Conservation (phyloP, 1,284 basidiomycete species). For the Apiotrichum brassicae region DNA sequence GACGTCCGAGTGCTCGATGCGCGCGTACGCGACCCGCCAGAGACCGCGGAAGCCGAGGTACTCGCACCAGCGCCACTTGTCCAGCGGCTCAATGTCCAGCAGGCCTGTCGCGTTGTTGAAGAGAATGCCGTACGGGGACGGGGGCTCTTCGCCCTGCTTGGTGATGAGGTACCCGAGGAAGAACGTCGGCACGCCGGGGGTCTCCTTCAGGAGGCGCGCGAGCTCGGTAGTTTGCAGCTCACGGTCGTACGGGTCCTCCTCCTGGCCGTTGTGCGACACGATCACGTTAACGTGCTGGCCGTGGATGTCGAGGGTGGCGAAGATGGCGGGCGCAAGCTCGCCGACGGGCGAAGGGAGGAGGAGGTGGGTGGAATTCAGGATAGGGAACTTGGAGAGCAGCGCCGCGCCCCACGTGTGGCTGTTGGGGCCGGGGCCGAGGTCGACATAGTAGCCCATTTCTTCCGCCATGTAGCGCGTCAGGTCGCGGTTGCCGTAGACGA, state of each 20-base stretch:
- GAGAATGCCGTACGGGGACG: constrained; percentile 78
- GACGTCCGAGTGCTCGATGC: constrained; percentile 40
- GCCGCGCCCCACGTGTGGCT: constrained; percentile 87
- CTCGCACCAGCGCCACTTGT: constrained; percentile 61
- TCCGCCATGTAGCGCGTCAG: constrained; percentile 70
- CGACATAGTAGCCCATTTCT: constrained; percentile 67
- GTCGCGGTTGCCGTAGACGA: constrained; percentile 84
- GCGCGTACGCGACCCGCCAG: constrained; percentile 59
- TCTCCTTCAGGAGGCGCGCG: constrained; percentile 67
- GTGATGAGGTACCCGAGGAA: constrained; percentile 83
- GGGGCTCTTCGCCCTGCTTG: constrained; percentile 62
- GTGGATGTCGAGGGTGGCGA: constrained; percentile 77
- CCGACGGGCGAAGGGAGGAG: constrained; percentile 75
- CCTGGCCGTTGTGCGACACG: constrained; percentile 89
- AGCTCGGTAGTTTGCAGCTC: constrained; percentile 79
- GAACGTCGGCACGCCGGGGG: constrained; percentile 69
- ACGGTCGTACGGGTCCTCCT: constrained; percentile 81
- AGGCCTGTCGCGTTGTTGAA: constrained; percentile 40
- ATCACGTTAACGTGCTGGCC: constrained; percentile 74
- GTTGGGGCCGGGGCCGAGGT: constrained; percentile 77
- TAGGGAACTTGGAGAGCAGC: constrained; percentile 85
- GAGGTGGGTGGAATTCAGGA: constrained; percentile 81
- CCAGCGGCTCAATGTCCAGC: constrained; percentile 53
- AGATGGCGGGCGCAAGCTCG: constrained; percentile 87
- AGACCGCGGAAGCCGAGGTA: constrained; percentile 78